A percentile compares a stretch with the other conserved stretches of the same genome.
Evolutionary conservation across 1,284 basidiomycete genomes (phyloP).

Genomic region (Leccinum pachyderme): DNA sequence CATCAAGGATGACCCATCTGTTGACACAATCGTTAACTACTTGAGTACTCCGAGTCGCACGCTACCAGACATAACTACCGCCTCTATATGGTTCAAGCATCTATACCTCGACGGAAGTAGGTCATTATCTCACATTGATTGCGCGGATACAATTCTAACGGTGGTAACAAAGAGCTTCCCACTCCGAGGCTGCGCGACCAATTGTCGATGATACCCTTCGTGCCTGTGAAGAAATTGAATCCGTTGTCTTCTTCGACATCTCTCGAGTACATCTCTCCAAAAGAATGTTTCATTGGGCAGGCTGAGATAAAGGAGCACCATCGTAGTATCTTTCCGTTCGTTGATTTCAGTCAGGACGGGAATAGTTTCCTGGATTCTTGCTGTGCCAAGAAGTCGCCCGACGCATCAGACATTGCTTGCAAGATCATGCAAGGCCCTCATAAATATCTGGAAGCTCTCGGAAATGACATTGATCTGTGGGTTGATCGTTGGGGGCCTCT

Average conservation of each 20-base stretch:
- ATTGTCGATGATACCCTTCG: slow-evolving; percentile 13
- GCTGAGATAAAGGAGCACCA: slow-evolving; percentile 13
- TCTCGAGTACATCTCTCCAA: slow-evolving; percentile 11
- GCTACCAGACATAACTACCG: slow-evolving; percentile 1
- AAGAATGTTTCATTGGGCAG: slow-evolving; percentile 23
- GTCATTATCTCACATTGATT: background rate
- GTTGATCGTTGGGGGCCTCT: background rate
- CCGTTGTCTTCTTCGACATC: background rate
- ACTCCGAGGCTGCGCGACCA: slow-evolving; percentile 1
- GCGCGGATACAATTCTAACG: slow-evolving; percentile 2
- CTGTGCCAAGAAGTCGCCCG: slow-evolving; percentile 21
- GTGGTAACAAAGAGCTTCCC: slow-evolving; percentile 10
- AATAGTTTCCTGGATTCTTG: slow-evolving; percentile 24
- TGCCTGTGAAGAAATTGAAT: slow-evolving; percentile 7
- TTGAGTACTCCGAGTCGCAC: slow-evolving; percentile 5
- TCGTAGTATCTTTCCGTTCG: slow-evolving; percentile 18
- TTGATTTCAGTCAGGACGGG: slow-evolving; percentile 21
- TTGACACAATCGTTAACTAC: slow-evolving; percentile 14
- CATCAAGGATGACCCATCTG: slow-evolving; percentile 17
- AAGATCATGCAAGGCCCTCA: slow-evolving; percentile 20
- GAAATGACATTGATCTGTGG: slow-evolving; percentile 3
- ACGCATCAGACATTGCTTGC: slow-evolving; percentile 19
- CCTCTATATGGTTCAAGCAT: slow-evolving; percentile 19
- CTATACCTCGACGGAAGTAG: slow-evolving; percentile 20
- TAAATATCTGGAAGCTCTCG: slow-evolving; percentile 13